Evolutionary conservation across 2,329 filamentous ascomycete genomes (phyloP).

Genomic region (Pyrenophora seminiperda): DNA sequence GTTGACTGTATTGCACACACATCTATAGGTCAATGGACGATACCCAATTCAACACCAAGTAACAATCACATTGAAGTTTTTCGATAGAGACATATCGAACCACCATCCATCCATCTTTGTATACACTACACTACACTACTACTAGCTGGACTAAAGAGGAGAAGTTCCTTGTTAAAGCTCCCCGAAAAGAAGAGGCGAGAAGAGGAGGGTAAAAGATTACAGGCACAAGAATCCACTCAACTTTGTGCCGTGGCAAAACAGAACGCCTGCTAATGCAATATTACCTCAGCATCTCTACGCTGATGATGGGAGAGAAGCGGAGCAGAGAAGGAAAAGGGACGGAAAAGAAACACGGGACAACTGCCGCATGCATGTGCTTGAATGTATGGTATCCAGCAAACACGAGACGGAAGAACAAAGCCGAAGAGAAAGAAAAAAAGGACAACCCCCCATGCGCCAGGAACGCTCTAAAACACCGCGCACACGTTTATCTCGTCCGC

Average conservation of each 20-base stretch:
- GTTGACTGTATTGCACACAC: no score
- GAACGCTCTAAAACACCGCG: conserved; percentile 3
- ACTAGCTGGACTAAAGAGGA: background rate
- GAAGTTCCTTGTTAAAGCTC: background rate
- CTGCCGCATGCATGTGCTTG: conserved; percentile 1
- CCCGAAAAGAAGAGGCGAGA: background rate
- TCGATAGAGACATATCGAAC: no score
- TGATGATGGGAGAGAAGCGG: conserved; percentile 2
- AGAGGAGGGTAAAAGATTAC: background rate
- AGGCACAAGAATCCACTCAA: background rate
- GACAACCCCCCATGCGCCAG: conserved; percentile 7
- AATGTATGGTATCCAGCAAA: conserved; percentile 10
- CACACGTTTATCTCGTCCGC: background rate
- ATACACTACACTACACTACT: background rate
- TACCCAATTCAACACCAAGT: no score
- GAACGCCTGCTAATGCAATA: conserved; percentile 7
- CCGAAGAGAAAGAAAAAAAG: conserved; percentile 1
- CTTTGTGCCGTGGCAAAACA: background rate
- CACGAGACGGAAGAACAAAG: conserved; percentile 1
- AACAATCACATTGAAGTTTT: no score
- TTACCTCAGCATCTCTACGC: conserved; percentile 13
- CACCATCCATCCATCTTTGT: background rate
- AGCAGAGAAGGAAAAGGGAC: background rate
- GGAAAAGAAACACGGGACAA: background rate
- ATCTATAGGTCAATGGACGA: no score